A percentile compares a stretch with the other conserved stretches of the same genome.
phyloP scores from a whole-genome alignment of 2,329 filamentous ascomycete species.

The Cladophialophora psammophila region DNA sequence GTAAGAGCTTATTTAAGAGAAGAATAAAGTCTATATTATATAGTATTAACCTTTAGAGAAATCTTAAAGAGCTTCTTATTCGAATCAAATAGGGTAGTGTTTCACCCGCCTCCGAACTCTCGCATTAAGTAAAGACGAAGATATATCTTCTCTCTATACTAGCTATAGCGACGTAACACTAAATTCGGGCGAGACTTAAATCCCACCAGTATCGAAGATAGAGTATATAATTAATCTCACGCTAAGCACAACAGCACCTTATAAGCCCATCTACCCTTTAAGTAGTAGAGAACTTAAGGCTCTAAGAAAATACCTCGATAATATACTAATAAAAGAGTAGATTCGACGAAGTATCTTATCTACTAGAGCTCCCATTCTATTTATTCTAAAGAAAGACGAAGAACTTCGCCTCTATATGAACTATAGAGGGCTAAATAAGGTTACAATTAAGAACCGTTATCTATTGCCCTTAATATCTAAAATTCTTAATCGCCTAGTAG shows the following conservation, averaged over 20 bases:
- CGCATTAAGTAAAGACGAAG: not conserved
- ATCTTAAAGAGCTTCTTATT: not conserved
- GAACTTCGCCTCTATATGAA: constrained; percentile 42
- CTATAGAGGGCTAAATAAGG: constrained; percentile 43
- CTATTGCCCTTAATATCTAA: constrained; percentile 42
- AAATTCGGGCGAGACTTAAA: not conserved
- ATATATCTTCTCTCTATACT: not conserved
- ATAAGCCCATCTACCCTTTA: not conserved
- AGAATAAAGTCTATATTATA: not conserved
- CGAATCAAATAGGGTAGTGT: not conserved
- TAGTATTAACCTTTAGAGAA: not conserved
- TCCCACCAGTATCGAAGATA: not conserved
- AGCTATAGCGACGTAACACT: not conserved
- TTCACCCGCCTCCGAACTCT: not conserved
- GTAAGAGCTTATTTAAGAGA: not conserved
- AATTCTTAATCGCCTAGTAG: constrained; percentile 36
- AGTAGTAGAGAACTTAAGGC: not conserved
- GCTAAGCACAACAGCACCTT: not conserved
- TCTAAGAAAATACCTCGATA: not conserved
- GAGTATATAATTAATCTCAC: not conserved
- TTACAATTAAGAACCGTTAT: constrained; percentile 45
- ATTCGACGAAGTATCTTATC: not conserved
- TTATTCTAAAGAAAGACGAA: constrained; percentile 21
- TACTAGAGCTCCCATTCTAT: constrained; percentile 3
- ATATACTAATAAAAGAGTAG: not conserved